Percentiles rank a stretch among this genome's conserved stretches.
Conservation (phyloP, 768 basidiomycete genomes). For the Collybiopsis confluens region DNA sequence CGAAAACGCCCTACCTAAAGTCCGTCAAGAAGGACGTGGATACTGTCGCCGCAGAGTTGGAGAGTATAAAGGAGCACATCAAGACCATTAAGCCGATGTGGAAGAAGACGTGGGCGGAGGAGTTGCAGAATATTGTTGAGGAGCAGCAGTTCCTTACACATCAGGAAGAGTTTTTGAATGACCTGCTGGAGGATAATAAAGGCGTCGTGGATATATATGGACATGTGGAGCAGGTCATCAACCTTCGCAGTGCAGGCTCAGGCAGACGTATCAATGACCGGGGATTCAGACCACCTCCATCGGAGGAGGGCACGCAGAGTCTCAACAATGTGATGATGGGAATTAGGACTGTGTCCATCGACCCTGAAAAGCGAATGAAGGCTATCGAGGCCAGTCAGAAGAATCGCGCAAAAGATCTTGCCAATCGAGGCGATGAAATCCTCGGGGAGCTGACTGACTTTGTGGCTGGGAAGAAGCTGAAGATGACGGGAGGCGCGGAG, state of each 20-base stretch:
- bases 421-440: constrained; percentile 74
- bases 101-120: constrained; percentile 98
- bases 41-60: constrained; percentile 61
- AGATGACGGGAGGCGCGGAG: constrained; percentile 94
- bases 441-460: constrained; percentile 82
- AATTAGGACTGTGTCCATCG: constrained; percentile 77
- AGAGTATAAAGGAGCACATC: constrained; percentile 79
- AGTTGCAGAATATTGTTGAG: constrained; percentile 93
- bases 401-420: constrained; percentile 71
- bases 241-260: constrained; percentile 49
- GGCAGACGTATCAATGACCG: constrained; percentile 34
- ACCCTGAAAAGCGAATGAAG: constrained; percentile 81
- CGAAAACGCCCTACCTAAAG: constrained; percentile 69
- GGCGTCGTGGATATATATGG: constrained; percentile 83
- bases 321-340: constrained; percentile 84
- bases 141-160: constrained; percentile 93
- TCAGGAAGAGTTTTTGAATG: constrained; percentile 86
- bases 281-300: constrained; percentile 55
- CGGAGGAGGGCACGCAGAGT: constrained; percentile 65
- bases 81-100: constrained; percentile 91
- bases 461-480: constrained; percentile 82
- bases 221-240: constrained; percentile 88
- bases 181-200: constrained; percentile 89
- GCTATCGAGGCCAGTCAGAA: constrained; percentile 90
- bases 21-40: constrained; percentile 69